These are phyloP conservation scores for Podospora tetraspora DNA, from an alignment of 495 filamentous ascomycete genomes.

Conservation along the genomic window DNA sequence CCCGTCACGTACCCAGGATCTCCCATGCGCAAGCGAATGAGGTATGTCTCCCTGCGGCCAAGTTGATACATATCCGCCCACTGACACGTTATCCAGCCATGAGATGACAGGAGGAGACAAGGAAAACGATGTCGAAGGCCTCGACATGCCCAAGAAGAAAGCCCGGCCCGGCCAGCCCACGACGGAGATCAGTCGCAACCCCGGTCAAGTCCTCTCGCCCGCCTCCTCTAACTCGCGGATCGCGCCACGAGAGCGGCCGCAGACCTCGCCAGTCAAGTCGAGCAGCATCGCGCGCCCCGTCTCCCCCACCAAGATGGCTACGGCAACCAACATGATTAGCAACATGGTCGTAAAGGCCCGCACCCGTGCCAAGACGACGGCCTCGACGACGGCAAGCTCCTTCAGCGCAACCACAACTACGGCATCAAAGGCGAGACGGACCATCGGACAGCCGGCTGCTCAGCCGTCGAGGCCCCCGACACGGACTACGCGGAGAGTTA, in stretches of 20 bases:
- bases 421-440: constrained; percentile 29
- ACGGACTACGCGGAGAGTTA: constrained; percentile 42
- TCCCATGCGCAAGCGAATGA: constrained; percentile 52
- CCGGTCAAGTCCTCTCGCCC: constrained; percentile 64
- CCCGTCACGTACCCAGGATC: constrained; percentile 5
- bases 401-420: constrained; percentile 20
- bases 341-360: constrained; percentile 57
- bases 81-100: constrained; percentile 43
- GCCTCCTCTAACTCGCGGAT: constrained; percentile 74
- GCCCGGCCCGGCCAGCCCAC: constrained; percentile 24
- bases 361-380: constrained; percentile 45
- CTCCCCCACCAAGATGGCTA: constrained; percentile 41
- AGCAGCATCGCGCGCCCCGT: constrained; percentile 34
- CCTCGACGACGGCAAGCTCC: constrained; percentile 37
- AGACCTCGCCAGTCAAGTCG: constrained; percentile 33
- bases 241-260: constrained; percentile 37
- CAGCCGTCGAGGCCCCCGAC: constrained; percentile 31
- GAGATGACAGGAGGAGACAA: constrained; percentile 67
- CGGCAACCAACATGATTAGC: constrained; percentile 40
- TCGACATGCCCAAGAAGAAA: constrained; percentile 46
- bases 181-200: constrained; percentile 24
- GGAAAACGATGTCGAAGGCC: constrained; percentile 61
- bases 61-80: background rate
- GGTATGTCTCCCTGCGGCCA: constrained; percentile 38
- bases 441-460: constrained; percentile 23